A percentile compares a stretch with the other conserved stretches of the same genome.
These are phyloP conservation scores for Cercospora janseana DNA, from an alignment of 2,329 filamentous ascomycete species.

Conservation along the genomic window DNA sequence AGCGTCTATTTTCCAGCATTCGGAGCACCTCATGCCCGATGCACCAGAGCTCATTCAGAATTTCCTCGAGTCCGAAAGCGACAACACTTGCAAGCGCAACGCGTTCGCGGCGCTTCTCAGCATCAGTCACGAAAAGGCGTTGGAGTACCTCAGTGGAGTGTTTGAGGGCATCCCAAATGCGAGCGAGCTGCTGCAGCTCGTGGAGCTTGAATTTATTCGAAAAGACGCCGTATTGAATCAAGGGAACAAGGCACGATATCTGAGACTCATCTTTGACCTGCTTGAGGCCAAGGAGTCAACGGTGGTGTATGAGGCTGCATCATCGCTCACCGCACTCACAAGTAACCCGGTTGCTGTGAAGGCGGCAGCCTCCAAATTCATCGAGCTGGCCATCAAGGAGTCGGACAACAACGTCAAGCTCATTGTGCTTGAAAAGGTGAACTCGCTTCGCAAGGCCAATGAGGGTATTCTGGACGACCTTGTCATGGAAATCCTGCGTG, in stretches of 20 bases:
- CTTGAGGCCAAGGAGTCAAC: constrained; percentile 90
- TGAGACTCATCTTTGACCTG: constrained; percentile 93
- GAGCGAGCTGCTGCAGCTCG: constrained; percentile 88
- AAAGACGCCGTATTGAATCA: constrained; percentile 95
- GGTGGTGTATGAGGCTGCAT: constrained; percentile 95
- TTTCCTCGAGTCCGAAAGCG: constrained; percentile 87
- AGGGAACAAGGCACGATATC: constrained; percentile 91
- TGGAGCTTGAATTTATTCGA: constrained; percentile 94
- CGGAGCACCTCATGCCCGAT: constrained; percentile 88
- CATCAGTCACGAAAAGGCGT: constrained; percentile 89
- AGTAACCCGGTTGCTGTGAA: constrained; percentile 97
- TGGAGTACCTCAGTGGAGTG: constrained; percentile 81
- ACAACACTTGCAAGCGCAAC: constrained; percentile 96
- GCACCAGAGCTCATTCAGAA: constrained; percentile 85
- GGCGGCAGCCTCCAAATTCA: constrained; percentile 91
- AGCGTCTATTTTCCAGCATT: constrained; percentile 87
- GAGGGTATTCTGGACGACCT: constrained; percentile 90
- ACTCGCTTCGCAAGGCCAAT: constrained; percentile 81
- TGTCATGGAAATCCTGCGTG: constrained; percentile 94
- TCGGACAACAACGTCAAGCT: constrained; percentile 99
- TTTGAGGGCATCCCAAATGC: constrained; percentile 94
- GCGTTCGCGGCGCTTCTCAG: constrained; percentile 87
- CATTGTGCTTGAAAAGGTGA: constrained; percentile 92
- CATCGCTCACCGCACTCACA: constrained; percentile 87
- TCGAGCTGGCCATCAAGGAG: constrained; percentile 95